Conservation (phyloP, 306 rosid genomes). For the Vachellia pachyceras region DNA sequence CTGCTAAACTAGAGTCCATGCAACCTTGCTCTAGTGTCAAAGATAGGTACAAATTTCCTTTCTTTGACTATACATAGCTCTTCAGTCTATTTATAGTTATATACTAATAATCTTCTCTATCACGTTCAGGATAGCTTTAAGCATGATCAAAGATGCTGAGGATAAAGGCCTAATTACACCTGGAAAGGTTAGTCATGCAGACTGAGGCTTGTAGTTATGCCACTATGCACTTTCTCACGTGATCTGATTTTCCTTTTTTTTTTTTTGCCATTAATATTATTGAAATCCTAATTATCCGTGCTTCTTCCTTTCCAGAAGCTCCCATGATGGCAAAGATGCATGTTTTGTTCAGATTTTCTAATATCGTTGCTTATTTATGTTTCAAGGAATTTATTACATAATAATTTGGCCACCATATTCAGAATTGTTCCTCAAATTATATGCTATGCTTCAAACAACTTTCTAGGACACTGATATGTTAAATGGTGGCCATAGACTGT, state of each 20-base stretch:
- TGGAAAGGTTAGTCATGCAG: conserved; percentile 65
- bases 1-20: conserved; percentile 83
- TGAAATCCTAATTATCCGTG: not conserved
- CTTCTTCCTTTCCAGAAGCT: not conserved
- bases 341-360: conserved; percentile 4
- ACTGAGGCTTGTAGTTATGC: conserved; percentile 2
- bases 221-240: not conserved
- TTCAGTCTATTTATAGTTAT: not conserved
- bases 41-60: conserved; percentile 52
- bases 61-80: conserved; percentile 15
- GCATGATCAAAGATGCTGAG: conserved; percentile 91
- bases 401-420: not conserved
- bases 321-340: conserved; percentile 5
- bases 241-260: not conserved
- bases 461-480: conserved; percentile 17
- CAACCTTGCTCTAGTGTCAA: conserved; percentile 80
- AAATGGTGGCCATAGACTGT: conserved; percentile 56
- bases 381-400: not conserved
- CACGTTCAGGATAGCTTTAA: conserved; percentile 60
- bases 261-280: not conserved
- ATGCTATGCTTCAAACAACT: conserved; percentile 9
- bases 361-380: conserved; percentile 13
- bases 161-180: conserved; percentile 79
- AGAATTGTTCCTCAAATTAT: not conserved
- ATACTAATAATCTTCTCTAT: conserved; percentile 8